A percentile compares a stretch with the other conserved stretches of the same genome.
Evolutionary conservation across 225 moss, liverwort and hornwort genomes (phyloP).

Genomic region (Lunularia cruciata): DNA sequence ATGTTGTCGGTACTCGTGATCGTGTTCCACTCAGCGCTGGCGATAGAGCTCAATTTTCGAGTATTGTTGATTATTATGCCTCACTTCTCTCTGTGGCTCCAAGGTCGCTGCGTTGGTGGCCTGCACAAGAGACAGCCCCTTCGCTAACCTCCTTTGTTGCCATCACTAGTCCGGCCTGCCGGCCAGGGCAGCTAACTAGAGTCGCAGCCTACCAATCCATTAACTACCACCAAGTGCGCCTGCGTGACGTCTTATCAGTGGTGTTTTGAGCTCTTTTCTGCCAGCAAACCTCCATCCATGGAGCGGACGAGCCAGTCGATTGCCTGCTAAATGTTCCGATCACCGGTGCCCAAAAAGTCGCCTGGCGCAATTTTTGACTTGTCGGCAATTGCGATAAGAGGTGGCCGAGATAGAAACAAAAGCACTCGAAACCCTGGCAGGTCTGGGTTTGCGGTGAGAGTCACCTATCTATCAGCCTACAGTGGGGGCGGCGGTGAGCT

Average conservation of each 20-base stretch:
- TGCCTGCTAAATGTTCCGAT: background rate
- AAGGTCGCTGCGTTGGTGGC: too few relatives aligned
- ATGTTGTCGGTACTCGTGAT: conserved; percentile 3
- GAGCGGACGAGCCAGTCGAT: background rate
- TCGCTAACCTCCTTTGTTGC: background rate
- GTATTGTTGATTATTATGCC: conserved; percentile 3
- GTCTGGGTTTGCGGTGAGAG: background rate
- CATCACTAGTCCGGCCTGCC: background rate
- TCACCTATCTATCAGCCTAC: background rate
- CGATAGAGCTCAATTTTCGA: conserved; percentile 1
- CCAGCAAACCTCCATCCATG: background rate
- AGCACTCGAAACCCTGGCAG: conserved; percentile 2
- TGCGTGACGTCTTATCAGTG: conserved; percentile 3
- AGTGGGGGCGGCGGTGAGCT: background rate
- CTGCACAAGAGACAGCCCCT: background rate
- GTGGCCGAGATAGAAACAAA: background rate
- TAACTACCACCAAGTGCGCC: background rate
- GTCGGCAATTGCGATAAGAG: conserved; percentile 4
- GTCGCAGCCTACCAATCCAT: background rate
- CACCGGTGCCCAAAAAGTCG: background rate
- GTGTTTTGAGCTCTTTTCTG: background rate
- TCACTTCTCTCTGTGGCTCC: background rate
- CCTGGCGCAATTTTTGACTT: background rate
- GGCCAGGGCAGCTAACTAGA: background rate
- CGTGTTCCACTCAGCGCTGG: conserved; percentile 4